These are phyloP conservation scores for Diplogelasinospora grovesii DNA, from an alignment of 495 filamentous ascomycete species.

Conservation along the genomic window DNA sequence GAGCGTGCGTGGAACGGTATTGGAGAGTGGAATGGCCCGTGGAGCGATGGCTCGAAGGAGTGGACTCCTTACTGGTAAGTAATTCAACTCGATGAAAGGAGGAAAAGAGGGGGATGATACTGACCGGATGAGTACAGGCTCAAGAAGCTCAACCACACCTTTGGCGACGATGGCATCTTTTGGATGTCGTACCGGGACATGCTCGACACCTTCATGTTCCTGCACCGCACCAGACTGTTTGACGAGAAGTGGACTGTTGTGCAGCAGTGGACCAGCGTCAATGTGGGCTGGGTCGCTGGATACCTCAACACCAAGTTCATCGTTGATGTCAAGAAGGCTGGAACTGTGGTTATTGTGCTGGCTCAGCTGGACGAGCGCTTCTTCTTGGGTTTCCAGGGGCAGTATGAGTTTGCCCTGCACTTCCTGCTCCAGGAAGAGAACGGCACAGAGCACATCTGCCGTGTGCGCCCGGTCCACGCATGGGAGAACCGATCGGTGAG, in stretches of 20 bases:
- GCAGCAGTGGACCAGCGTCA: slow-evolving; percentile 9
- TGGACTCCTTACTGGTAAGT: slow-evolving; percentile 62
- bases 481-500: slow-evolving; percentile 59
- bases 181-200: slow-evolving; percentile 50
- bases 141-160: slow-evolving; percentile 58
- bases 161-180: slow-evolving; percentile 64
- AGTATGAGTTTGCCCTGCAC: slow-evolving; percentile 61
- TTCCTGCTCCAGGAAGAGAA: slow-evolving; percentile 66
- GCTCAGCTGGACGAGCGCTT: slow-evolving; percentile 63
- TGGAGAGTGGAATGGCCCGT: slow-evolving; percentile 63
- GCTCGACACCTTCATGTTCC: slow-evolving; percentile 59
- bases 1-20: slow-evolving; percentile 16
- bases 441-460: slow-evolving; percentile 65
- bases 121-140: slow-evolving; percentile 34
- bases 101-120: background rate
- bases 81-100: background rate
- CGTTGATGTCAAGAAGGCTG: slow-evolving; percentile 52
- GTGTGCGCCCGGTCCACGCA: slow-evolving; percentile 51
- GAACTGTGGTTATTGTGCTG: slow-evolving; percentile 62
- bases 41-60: slow-evolving; percentile 62
- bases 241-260: slow-evolving; percentile 64
- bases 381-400: slow-evolving; percentile 61
- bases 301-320: slow-evolving; percentile 69
- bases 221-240: slow-evolving; percentile 71
- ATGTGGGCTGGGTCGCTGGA: slow-evolving; percentile 50